These are phyloP conservation scores for Chenopodium quinoa DNA, from an alignment of 148 eudicot species.

Conservation along the genomic window DNA sequence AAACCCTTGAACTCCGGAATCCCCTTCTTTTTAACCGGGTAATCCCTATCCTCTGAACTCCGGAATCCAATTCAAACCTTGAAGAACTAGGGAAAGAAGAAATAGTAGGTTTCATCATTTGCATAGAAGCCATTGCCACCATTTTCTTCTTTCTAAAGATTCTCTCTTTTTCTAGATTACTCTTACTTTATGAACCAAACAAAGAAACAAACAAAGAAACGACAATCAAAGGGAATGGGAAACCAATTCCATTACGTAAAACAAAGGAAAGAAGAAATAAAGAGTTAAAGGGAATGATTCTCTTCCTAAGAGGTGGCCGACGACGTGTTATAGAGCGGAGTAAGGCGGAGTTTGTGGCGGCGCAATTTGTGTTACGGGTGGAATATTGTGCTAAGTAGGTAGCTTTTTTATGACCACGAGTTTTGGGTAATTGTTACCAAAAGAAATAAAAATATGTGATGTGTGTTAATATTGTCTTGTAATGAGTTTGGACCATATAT, in stretches of 20 bases:
- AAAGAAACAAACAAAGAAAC: background rate
- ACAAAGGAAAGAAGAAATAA: background rate
- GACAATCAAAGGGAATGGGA: constrained; percentile 9
- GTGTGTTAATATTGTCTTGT: background rate
- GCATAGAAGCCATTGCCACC: constrained; percentile 49
- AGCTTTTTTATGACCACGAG: constrained; percentile 12
- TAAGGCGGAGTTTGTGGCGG: background rate
- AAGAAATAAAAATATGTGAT: background rate
- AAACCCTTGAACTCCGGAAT: constrained; percentile 27
- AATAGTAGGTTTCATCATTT: constrained; percentile 40
- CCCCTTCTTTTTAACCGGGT: constrained; percentile 21
- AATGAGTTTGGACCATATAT: background rate
- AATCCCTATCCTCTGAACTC: constrained; percentile 22
- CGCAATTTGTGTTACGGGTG: background rate
- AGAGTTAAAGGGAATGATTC: constrained; percentile 10
- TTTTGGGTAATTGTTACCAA: background rate
- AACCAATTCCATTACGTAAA: constrained; percentile 27
- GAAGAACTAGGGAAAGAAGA: constrained; percentile 32
- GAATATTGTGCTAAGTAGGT: constrained; percentile 1
- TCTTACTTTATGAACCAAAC: background rate
- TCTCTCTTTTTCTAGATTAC: background rate
- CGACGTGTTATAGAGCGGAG: too few species aligned
- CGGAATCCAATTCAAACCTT: constrained; percentile 33
- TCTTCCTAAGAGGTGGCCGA: background rate
- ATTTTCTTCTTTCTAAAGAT: too few species aligned